phyloP scores from a whole-genome alignment of 768 basidiomycete species.

The Mycena galopus region DNA sequence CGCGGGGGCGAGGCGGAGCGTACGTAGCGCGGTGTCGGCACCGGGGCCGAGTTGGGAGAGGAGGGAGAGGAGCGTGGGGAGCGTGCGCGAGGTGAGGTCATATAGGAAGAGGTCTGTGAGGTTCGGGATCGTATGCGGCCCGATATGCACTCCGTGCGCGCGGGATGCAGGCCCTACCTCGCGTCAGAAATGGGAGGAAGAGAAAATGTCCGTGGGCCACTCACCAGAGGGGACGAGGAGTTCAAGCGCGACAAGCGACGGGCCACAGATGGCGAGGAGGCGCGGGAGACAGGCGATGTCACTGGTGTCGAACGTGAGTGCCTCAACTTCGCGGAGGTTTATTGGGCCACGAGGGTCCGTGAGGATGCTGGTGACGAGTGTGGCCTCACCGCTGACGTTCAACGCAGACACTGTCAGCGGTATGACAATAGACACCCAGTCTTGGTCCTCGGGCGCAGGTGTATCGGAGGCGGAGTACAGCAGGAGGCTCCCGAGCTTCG shows the following conservation, averaged over 20 bases:
- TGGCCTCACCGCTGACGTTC: slow-evolving; percentile 12
- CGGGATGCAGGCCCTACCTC: background rate
- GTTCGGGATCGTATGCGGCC: background rate
- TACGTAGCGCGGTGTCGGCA: background rate
- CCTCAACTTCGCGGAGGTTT: background rate
- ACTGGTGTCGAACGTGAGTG: slow-evolving; percentile 16
- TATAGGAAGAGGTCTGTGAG: slow-evolving; percentile 13
- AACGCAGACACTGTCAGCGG: background rate
- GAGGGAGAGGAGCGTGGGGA: slow-evolving; percentile 4
- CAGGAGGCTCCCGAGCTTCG: slow-evolving; percentile 2
- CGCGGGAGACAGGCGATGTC: slow-evolving; percentile 6
- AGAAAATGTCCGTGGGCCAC: background rate
- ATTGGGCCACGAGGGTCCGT: background rate
- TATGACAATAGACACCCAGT: background rate
- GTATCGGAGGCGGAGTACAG: slow-evolving; percentile 23
- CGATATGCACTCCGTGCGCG: slow-evolving; percentile 8
- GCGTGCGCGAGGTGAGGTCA: background rate
- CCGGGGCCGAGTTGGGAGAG: background rate
- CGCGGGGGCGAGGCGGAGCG: slow-evolving; percentile 11
- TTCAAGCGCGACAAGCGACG: slow-evolving; percentile 6
- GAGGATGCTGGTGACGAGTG: background rate
- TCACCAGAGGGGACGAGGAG: background rate
- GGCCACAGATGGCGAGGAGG: background rate
- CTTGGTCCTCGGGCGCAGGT: slow-evolving; percentile 9
- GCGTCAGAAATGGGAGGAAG: background rate